Evolutionary conservation across 2,329 filamentous ascomycete species (phyloP), one percentile per base, ranked within the genome.

Genomic region (Emergomyces africanus): DNA sequence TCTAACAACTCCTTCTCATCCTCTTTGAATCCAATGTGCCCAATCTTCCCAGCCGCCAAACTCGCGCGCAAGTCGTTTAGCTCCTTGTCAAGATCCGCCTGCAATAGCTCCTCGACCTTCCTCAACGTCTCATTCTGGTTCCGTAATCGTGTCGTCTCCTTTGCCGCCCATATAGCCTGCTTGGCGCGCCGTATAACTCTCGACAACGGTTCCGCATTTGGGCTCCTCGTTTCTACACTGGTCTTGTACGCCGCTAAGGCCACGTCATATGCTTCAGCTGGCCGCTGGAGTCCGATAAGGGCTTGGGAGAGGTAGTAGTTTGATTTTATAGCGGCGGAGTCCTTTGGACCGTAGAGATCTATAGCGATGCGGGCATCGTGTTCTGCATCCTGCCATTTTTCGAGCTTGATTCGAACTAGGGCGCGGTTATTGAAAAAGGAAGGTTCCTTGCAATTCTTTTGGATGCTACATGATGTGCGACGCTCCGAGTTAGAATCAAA

Each of bases 381-480:
- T 63, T 94, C 85, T 54, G 87, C 90, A 10, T 80, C 84, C 35
- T 88, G 81, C 83, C 86, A 95, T 66, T 83, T 78, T 61, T 80
- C 75, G 25, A 95, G 81, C 73, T 87, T 88, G 60, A 94, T 78
- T 46, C 90, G 83, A 3, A 87, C 85, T 75, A 96, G 87, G 57
- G 90, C 89, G 58, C 91, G 88, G 75, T 96, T 97, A 44, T 90
- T 92, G 75, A 90, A 96, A 56, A 96, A 81, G 35, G 87, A 79
- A 1, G 87, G 83, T 69, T 95, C 94, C 59, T 78, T 81, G 3
- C 88, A 81, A 72, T 95, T 89, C 69, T 85, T 83, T 66, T 88
- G 83, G 66, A 96, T 90, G 46, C 86, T 89, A 51, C 41, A 41
- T 37, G 33, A 37, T 23, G 10, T 37, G 25, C 18, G 9, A 5